phyloP scores from a whole-genome alignment of 176 grass and related monocot genomes.

The Pontederia paniculata region DNA sequence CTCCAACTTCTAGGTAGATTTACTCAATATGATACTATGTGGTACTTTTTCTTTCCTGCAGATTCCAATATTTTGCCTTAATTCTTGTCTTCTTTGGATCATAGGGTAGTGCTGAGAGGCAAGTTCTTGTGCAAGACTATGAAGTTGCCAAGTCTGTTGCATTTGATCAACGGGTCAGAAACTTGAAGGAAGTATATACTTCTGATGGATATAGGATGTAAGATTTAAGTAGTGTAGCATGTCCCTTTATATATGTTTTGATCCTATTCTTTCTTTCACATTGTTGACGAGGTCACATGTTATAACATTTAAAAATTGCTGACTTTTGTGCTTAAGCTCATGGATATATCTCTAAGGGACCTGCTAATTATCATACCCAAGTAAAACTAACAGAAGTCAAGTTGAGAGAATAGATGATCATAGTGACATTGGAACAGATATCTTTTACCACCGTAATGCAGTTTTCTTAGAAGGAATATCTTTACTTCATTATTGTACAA shows the following conservation, averaged over 20 bases:
- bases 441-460: neutral
- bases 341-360: no score
- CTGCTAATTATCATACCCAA: no score
- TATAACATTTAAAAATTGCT: no score
- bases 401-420: neutral
- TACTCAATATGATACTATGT: neutral
- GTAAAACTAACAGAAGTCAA: no score
- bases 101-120: constrained; percentile 71
- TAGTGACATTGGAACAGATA: constrained; percentile 1
- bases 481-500: neutral
- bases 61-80: neutral
- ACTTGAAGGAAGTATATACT: constrained; percentile 84
- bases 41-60: no score
- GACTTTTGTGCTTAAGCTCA: no score
- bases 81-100: neutral
- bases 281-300: neutral
- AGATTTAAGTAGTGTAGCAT: neutral
- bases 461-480: neutral
- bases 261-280: neutral
- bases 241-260: neutral
- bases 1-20: no score
- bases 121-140: constrained; percentile 82
- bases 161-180: constrained; percentile 52
- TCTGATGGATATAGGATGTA: constrained; percentile 88
- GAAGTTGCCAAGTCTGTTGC: constrained; percentile 64